Base-by-base conservation (phyloP, 2,329 filamentous ascomycete species). In the Nothophoma quercina region DNA sequence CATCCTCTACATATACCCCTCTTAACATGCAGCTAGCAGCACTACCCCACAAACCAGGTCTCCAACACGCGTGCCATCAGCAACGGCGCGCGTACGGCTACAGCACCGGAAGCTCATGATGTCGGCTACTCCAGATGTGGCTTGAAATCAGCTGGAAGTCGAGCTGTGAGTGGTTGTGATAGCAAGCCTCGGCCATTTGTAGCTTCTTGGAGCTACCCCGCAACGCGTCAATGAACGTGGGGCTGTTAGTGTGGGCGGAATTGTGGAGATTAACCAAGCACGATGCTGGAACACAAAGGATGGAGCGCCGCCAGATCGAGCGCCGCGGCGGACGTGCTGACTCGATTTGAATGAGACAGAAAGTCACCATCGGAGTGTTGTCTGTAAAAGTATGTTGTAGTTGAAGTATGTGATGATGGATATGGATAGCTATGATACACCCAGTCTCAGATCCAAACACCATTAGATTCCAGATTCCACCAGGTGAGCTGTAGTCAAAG, bases 381-480 rank as follows among this genome's bases (percentile, higher is more conserved):
- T 6, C 6, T 7, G 26, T 4, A 13, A 18, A 12, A 21, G 15
- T 6, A 19, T 16, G 23, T 13, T 8, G 13, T 23, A 36, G 9
- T 26, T 6, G 7, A 38, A 18, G 16, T 33, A 25, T 46, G 36
- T 22, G 16, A 19, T 21, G 45, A 26, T 41, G 45, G 22, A 48
- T 48, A 44, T 51, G 26, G 33, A 44, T 39, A 44, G 33, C 47
- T 44, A 44, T 44, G 25, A 34, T 44, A 51, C 47, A 51, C 28
- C 30, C 30, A 19, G 18, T 32, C 29, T 19, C 21, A 36, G 5
- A 32, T 51, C 40, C 39, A 38, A 42, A 43, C 30, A 52, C 50
- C 50, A 36, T 47, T 42, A 47, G 16, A 28, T 33, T 30, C 15
- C 36, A 47, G 16, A 28, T 33, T 30, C 15, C 36, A 35, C 23